Base-by-base conservation (phyloP, 345 rosid genomes). In the Camelina sativa region DNA sequence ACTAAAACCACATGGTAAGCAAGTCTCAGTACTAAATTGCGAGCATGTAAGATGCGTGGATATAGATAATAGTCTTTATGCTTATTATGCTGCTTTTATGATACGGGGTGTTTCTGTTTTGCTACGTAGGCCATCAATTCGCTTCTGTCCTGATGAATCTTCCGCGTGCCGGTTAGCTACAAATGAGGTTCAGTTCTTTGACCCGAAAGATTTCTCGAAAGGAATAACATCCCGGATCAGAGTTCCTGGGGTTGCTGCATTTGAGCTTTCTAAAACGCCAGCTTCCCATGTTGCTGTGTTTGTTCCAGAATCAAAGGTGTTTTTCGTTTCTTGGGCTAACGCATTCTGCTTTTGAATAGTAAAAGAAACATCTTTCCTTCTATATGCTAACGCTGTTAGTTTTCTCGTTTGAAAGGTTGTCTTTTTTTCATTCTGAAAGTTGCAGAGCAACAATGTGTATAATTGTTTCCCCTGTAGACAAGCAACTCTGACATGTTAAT, bases 251-350 rank as follows among this genome's bases (percentile, higher is more conserved):
- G 79, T 92, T 47, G 88, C 97, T 66, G 92, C 89, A 19, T 65
- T 87, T 76, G 93, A 90, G 90, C 93, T 95, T 47, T 92, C 99
- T 19, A 83, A 82, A 83, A 71, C 76, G 11, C 92, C 97, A 47
- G 97, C 96, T 35, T 86, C 94, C 40, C 89, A 95, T 73, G 81
- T 95, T 70, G 99, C 92, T 37, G 89, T 85, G 59, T 95, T 84
- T 87, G 90, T 95, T 80, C 96, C 97, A 11, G 99, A 95, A 80
- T 84, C 91, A 8, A 92, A 95, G 99, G 99, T 95, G 38, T 38
- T 80, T 66, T 67, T 67, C 53, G 13, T 66, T 72, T n/a, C 64
- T 50, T 72, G 52, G 34, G 43, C 64, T 57, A 57, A 48, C 0
- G 1, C 34, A n/a, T 5, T 66, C 32, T 56, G 28, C n/a, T 32